Conservation (phyloP, 208 protist species). For the Histomonas meleagridis region DNA sequence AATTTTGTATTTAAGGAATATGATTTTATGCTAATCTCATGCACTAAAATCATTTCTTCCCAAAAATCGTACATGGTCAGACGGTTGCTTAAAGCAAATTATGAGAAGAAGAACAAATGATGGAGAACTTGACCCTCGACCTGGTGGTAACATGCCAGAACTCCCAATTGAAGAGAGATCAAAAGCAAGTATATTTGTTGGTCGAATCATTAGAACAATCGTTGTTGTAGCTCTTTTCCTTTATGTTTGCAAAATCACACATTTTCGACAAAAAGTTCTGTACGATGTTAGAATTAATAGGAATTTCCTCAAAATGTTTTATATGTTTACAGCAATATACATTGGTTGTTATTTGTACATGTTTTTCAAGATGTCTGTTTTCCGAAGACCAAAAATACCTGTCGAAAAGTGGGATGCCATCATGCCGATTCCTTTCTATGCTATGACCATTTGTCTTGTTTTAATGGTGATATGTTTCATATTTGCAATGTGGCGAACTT, state of each 20-base stretch:
- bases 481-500: slow-evolving; percentile 14
- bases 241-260: background rate
- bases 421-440: background rate
- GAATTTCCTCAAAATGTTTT: background rate
- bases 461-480: background rate
- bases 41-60: too few relatives aligned
- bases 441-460: background rate
- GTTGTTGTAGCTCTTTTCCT: background rate
- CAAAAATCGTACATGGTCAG: too few relatives aligned
- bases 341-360: background rate
- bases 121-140: too few relatives aligned
- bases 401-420: background rate
- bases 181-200: too few relatives aligned
- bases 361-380: background rate
- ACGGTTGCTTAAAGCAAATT: too few relatives aligned
- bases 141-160: too few relatives aligned
- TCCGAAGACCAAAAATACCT: background rate
- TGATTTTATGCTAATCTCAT: too few relatives aligned
- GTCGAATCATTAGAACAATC: background rate
- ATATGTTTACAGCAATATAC: background rate
- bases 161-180: too few relatives aligned
- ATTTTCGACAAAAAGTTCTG: slow-evolving; percentile 12
- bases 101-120: too few relatives aligned
- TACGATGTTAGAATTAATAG: background rate
- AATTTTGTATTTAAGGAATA: too few relatives aligned